Conservation (phyloP, 352 stramenopile species). For the Globisporangium recalcitrans region DNA sequence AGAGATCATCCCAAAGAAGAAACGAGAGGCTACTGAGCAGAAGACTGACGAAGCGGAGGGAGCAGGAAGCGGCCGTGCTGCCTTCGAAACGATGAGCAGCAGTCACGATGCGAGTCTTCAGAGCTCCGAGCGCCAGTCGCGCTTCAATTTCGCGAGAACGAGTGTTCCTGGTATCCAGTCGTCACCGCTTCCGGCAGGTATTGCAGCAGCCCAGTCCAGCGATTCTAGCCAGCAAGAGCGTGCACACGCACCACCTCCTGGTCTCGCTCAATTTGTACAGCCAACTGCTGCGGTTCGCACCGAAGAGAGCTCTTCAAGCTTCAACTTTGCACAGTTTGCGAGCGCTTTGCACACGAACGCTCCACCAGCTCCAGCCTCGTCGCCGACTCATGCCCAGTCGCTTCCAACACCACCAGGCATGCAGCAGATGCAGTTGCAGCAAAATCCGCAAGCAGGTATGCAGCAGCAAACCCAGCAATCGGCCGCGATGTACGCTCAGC, state of each 20-base stretch:
- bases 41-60: slow-evolving; percentile 3
- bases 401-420: slow-evolving; percentile 1
- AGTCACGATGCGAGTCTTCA: slow-evolving; percentile 8
- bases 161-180: background rate
- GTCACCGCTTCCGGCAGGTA: slow-evolving; percentile 8
- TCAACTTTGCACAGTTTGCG: slow-evolving; percentile 44
- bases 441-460: background rate
- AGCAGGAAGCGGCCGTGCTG: background rate
- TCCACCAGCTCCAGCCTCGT: background rate
- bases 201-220: background rate
- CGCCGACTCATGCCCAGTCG: slow-evolving; percentile 9
- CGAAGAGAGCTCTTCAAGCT: slow-evolving; percentile 17
- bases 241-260: slow-evolving; percentile 17
- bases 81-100: slow-evolving; percentile 14
- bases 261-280: slow-evolving; percentile 18
- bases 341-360: slow-evolving; percentile 32
- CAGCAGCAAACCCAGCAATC: slow-evolving; percentile 5
- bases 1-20: slow-evolving; percentile 45
- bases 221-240: background rate
- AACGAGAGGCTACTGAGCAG: slow-evolving; percentile 10
- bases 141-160: slow-evolving; percentile 53
- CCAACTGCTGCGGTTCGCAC: slow-evolving; percentile 13
- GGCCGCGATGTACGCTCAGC: slow-evolving; percentile 2
- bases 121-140: slow-evolving; percentile 25
- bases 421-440: slow-evolving; percentile 4